Evolutionary conservation across 164 flowering plant genomes (phyloP).

Genomic region (Chimonanthus praecox): DNA sequence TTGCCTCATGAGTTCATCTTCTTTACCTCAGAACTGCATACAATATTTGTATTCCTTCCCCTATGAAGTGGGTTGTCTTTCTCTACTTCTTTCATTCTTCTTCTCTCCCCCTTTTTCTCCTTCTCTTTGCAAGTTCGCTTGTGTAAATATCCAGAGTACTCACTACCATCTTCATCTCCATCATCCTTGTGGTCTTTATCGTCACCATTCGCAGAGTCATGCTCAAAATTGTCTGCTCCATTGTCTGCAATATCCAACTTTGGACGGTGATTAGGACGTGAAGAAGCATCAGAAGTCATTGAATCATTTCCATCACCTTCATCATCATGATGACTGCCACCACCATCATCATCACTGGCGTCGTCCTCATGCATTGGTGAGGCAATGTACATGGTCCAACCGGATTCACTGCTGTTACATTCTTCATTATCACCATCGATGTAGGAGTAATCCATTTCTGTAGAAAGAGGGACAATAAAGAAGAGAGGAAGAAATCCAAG

Average conservation of each 20-base stretch:
- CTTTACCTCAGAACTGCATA: conserved; percentile 26
- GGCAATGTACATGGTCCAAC: conserved; percentile 75
- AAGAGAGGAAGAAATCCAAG: conserved; percentile 3
- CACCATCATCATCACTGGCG: conserved; percentile 17
- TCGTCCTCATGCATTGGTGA: conserved; percentile 48
- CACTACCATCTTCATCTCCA: conserved; percentile 9
- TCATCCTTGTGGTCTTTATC: neutral
- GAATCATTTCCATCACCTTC: conserved; percentile 62
- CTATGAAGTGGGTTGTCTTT: conserved; percentile 11
- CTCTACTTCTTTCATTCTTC: conserved; percentile 4
- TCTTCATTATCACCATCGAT: conserved; percentile 33
- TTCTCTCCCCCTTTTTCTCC: conserved; percentile 24
- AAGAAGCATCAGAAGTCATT: conserved; percentile 88
- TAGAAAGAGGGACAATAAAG: conserved; percentile 3
- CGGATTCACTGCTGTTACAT: conserved; percentile 64
- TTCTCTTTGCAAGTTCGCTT: conserved; percentile 21
- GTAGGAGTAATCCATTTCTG: conserved; percentile 42
- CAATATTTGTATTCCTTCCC: conserved; percentile 22
- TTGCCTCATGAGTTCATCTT: conserved; percentile 14
- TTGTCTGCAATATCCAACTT: neutral
- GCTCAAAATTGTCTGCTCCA: conserved; percentile 8
- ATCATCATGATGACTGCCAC: conserved; percentile 1
- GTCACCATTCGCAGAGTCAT: neutral
- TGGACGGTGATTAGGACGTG: conserved; percentile 45
- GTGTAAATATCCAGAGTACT: conserved; percentile 9